Conservation (phyloP, 305 asterid genomes). For the Fraxinus nigra region DNA sequence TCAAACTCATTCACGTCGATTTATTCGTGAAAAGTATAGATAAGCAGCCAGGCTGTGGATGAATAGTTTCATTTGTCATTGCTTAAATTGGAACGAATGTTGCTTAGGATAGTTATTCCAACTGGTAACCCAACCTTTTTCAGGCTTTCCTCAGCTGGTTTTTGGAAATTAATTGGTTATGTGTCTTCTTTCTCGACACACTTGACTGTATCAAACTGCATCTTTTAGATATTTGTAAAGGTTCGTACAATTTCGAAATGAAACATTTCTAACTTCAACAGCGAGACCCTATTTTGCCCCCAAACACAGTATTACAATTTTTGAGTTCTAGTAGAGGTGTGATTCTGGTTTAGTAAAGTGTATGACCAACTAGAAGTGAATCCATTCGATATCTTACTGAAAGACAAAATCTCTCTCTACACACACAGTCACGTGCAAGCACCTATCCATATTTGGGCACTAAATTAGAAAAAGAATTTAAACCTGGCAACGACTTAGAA, state of each 20-base stretch:
- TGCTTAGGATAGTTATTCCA: neutral
- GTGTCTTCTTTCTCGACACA: neutral
- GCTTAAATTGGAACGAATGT: neutral
- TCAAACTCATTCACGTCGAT: neutral
- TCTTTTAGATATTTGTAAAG: neutral
- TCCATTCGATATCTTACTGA: neutral
- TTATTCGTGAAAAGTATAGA: neutral
- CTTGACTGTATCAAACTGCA: neutral
- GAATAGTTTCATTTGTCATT: neutral
- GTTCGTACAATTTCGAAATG: neutral
- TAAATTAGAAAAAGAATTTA: neutral
- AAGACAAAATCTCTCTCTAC: neutral
- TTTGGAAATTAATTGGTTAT: neutral
- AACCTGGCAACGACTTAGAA: conserved; percentile 85
- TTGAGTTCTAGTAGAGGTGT: neutral
- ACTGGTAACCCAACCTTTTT: neutral
- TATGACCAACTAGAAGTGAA: neutral
- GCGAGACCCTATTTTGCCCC: neutral
- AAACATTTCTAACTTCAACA: neutral
- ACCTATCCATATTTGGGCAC: neutral
- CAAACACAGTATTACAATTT: neutral
- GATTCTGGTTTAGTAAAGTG: neutral
- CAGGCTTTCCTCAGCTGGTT: neutral
- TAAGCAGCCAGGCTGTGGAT: neutral
- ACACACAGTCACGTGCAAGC: neutral